Evolutionary conservation across 202 grass and related monocot species (phyloP), one percentile per base, ranked within the genome.

Genomic region (Zoysia matrella): DNA sequence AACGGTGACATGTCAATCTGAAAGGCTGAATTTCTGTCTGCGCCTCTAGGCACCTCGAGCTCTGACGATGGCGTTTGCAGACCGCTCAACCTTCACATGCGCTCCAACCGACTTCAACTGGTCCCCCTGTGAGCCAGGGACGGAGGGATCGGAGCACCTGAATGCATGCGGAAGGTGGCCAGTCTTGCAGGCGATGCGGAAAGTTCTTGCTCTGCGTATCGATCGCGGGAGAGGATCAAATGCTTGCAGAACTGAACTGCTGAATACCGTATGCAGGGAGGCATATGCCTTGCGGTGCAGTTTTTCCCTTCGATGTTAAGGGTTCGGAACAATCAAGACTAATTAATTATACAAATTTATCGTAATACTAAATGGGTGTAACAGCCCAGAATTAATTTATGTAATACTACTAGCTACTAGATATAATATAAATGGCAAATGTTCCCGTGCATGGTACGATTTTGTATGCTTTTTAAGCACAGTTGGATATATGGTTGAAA

Each of bases 81-180:
- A 60, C 70, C 36, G 43, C 57, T 72, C 66, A 16, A 14, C 41
- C 61, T 73, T 84, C 63, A 88, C 70, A 88, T 75, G 75, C 62
- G 81, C 30, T 52, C 61, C 69, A 78, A 51, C 45, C 46, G 58
- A 60, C 39, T 49, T 71, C 7, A 43, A n/a, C 51, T 62, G 73
- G 78, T 49, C 85, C 78, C 14, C 74, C 11, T 8, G 58, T 7
- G 11, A 30, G 7, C 44, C 22, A 22, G 8, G 7, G 5, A 3
- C 45, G 45, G 45, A 47, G 6, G 10, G 30, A 45, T 10, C 22
- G 47, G 48, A 53, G 47, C 67, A 72, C 83, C 83, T 79, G 68
- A 52, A 73, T 48, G 75, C 73, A 22, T 22, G 22, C 22, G 60
- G 43, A 79, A 79, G 67, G 69, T 30, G 45, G 76, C 47, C 60